Base-by-base conservation (phyloP, 805 yeast species). In the Schwanniomyces polymorphus region DNA sequence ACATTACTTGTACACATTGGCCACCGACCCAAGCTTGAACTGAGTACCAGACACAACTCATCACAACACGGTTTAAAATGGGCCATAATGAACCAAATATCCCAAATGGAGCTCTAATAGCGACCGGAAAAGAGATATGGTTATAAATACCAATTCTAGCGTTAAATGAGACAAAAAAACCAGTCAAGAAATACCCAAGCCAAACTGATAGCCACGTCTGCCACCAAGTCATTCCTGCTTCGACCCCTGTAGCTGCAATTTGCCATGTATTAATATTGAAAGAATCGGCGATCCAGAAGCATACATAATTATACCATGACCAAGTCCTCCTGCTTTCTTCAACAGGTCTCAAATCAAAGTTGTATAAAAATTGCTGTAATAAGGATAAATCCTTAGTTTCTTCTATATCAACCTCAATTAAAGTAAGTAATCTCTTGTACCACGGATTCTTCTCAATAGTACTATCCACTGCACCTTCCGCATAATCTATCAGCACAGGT, bases 31-130 rank as follows among this genome's bases (percentile, higher is more conserved):
- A 63, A 7, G 73, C 63, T 48, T 67, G 65, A 40, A 67, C 69
- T 16, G 75, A 75, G 54, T 65, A 72, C 69, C 75, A 66, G 33
- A 71, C 64, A 28, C 64, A 60, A 17, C 72, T 69, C 2, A 67
- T 61, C 34, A 67, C 60, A 44, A 68, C 59, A 42, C 75, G 59
- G 34, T 70, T 65, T 38, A 68, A 56, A 28, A 70, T 64, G 28
- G 67, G 68, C 28, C 70, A 59, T 33, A 54, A 55, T 8, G 68
- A 63, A 9, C 71, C 67, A 27, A 60, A 51, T 38, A 70, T 64
- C 9, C 76, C 76, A 52, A 63, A 71, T 10, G 63, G 55, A 42
- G 66, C 56, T 55, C 75, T 61, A 9, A 72, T 68, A 35, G 62
- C 48, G 7, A 68, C 64, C 3, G 75, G 69, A 51, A 64, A 72